A percentile compares a stretch with the other conserved stretches of the same genome.
Conservation (phyloP, 176 grass and related monocot species). For the Hyparrhenia diplandra region DNA sequence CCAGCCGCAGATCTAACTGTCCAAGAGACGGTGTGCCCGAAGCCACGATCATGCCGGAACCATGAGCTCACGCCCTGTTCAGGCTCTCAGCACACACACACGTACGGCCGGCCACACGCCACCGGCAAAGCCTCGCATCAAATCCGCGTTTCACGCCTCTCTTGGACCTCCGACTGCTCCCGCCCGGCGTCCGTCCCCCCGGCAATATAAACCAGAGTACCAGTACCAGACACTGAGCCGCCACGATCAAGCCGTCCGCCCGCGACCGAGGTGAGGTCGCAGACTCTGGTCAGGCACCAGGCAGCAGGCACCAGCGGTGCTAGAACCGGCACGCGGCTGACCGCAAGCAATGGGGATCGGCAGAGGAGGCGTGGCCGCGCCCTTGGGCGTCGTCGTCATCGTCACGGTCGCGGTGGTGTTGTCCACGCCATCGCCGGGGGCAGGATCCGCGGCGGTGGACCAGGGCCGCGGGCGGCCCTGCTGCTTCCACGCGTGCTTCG, state of each 20-base stretch:
- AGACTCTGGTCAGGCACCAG: too few species aligned
- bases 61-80: not conserved
- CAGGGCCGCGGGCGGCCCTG: not conserved
- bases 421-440: not conserved
- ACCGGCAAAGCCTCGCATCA: not conserved
- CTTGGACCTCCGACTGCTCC: not conserved
- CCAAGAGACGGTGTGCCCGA: not conserved
- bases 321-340: not conserved
- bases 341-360: not conserved
- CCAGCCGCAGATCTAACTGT: not conserved
- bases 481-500: slow-evolving; percentile 45
- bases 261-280: not conserved
- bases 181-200: not conserved
- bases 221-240: not conserved
- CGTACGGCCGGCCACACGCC: not conserved
- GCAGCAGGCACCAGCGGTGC: not conserved
- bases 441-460: not conserved
- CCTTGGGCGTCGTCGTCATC: not conserved
- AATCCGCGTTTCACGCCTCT: not conserved
- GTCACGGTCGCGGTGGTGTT: not conserved
- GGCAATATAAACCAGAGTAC: not conserved
- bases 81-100: not conserved
- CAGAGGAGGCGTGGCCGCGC: not conserved
- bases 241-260: not conserved
- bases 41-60: not conserved